Evolutionary conservation across 225 moss, liverwort and hornwort genomes (phyloP).

Genomic region (Neckera pumila): DNA sequence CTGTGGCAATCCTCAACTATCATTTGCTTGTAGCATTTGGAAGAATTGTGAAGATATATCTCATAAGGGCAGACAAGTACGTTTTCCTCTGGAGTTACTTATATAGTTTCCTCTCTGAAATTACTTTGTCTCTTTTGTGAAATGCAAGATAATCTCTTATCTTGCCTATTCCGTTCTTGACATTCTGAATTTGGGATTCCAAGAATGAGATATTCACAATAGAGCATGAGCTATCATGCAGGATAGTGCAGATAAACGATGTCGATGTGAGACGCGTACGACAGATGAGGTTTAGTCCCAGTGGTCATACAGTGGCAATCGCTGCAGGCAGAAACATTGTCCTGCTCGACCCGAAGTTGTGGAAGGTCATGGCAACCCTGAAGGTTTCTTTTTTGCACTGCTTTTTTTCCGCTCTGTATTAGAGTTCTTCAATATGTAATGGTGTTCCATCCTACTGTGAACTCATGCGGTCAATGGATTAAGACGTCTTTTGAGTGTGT

Average conservation of each 20-base stretch:
- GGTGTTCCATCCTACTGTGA: background rate
- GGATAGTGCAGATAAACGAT: constrained; percentile 1
- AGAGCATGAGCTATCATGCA: background rate
- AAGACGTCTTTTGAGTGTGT: background rate
- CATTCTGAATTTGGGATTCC: background rate
- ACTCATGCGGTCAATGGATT: background rate
- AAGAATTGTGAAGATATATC: constrained; percentile 40
- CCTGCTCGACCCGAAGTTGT: constrained; percentile 37
- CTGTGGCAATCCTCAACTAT: constrained; percentile 56
- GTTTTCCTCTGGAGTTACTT: background rate
- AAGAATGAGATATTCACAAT: background rate
- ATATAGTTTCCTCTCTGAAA: background rate
- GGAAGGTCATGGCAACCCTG: constrained; percentile 45
- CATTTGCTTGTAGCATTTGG: constrained; percentile 51
- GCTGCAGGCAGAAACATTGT: constrained; percentile 53
- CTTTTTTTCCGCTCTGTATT: too few relatives aligned
- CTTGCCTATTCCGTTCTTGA: background rate
- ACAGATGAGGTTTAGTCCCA: constrained; percentile 67
- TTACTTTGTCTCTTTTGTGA: background rate
- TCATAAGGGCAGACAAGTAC: constrained; percentile 56
- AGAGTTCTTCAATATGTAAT: background rate
- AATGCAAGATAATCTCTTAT: background rate
- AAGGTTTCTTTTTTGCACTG: constrained; percentile 23
- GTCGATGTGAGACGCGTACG: constrained; percentile 28
- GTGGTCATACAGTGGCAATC: constrained; percentile 58